phyloP scores from a whole-genome alignment of 2,329 filamentous ascomycete genomes.

The Parastagonospora nodorum region DNA sequence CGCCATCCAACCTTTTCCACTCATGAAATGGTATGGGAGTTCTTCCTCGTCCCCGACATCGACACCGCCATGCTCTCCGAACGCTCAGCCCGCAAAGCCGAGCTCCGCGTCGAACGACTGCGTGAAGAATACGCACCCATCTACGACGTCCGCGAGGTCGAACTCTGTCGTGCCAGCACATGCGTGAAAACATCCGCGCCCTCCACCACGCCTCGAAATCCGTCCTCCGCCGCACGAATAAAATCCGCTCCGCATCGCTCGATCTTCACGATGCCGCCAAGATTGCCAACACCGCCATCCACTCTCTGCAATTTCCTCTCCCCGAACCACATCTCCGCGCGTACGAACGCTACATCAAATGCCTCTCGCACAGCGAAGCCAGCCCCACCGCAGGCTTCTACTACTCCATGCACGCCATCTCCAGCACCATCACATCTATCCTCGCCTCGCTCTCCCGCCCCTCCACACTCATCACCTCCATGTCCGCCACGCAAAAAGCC shows the following conservation, averaged over 20 bases:
- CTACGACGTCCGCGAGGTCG: constrained; percentile 79
- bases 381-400: constrained; percentile 77
- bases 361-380: constrained; percentile 69
- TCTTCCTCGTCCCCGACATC: constrained; percentile 94
- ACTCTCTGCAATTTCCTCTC: constrained; percentile 68
- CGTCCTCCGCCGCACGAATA: constrained; percentile 79
- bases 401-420: constrained; percentile 76
- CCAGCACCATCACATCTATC: constrained; percentile 82
- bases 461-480: constrained; percentile 74
- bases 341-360: constrained; percentile 72
- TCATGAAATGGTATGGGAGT: constrained; percentile 98
- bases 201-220: constrained; percentile 84
- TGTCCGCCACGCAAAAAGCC: constrained; percentile 73
- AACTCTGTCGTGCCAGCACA: constrained; percentile 91
- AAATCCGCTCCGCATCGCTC: constrained; percentile 65
- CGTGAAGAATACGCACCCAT: constrained; percentile 87
- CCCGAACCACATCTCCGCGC: constrained; percentile 71
- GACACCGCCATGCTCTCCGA: constrained; percentile 89
- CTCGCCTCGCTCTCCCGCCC: constrained; percentile 80
- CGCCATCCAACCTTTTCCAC: constrained; percentile 90
- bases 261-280: constrained; percentile 72
- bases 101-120: constrained; percentile 80
- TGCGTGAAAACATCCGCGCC: constrained; percentile 83
- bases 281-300: constrained; percentile 57
- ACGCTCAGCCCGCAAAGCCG: constrained; percentile 83